Base-by-base conservation (phyloP, 441 rosid genomes). In the Isatis lusitanica region DNA sequence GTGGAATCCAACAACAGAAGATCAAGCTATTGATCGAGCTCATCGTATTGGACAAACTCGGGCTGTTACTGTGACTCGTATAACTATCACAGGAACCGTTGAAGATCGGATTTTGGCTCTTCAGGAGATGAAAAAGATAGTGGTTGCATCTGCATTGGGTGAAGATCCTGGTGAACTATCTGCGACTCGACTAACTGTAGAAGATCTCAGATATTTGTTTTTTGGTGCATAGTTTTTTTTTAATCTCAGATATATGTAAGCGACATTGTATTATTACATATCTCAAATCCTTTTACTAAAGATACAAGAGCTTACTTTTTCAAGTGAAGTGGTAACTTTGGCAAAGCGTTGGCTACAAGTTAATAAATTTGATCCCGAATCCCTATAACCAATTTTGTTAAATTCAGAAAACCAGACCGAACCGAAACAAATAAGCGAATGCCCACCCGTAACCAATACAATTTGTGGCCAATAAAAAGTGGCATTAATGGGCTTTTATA, bases 1-100 rank as follows among this genome's bases (percentile, higher is more conserved):
- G 97, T 92, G 96, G 97, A 92, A 92, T 80, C 96, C 97, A 59
- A 85, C 94, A 36, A 92, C 97, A 2, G 97, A 92, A 85, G 97
- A 92, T 78, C 96, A 92, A 85, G 97, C 97, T 75, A 63, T 92
- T 56, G 97, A 92, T 74, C 82, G 96, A 74, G 94, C 98, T 53
- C 98, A 90, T 83, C 85, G 96, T 64, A 92, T 92, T 69, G 94
- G 98, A 68, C 98, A 92, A 81, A 90, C 96, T 64, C 93, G 87
- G 67, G 82, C 94, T 16, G 94, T 92, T 52, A 92, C 87, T 56
- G 96, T 92, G 53, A 85, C 71, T 35, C 88, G 94, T 53, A 77
- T 92, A 33, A 86, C 98, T 33, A 80, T 92, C 38, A 87, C 74
- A 61, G 81, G 86, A 63, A 90, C 96, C 0, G 90, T 90, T 6